These are phyloP conservation scores for Cryptosporidium tyzzeri DNA, from an alignment of 169 alveolate genomes.

Conservation along the genomic window DNA sequence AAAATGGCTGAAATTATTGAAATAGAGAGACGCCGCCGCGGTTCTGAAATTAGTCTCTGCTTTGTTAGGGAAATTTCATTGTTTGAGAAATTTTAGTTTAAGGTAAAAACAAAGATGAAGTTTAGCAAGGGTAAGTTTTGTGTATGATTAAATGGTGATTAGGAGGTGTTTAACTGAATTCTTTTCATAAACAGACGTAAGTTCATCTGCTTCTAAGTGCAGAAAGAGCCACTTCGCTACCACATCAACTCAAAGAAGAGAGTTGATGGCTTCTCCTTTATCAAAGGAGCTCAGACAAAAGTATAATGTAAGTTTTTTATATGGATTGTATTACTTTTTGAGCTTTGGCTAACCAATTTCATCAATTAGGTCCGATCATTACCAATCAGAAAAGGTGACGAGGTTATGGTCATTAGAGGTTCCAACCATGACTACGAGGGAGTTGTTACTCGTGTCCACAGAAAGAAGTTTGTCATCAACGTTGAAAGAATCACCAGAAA, in stretches of 20 bases:
- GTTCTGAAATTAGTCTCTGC: constrained; percentile 18
- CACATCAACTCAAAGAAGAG: constrained; percentile 96
- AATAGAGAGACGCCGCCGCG: constrained; percentile 74
- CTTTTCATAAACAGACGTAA: constrained; percentile 78
- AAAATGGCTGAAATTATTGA: background rate
- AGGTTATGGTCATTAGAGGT: constrained; percentile 97
- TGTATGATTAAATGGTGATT: background rate
- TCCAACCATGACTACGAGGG: constrained; percentile 97
- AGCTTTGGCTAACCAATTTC: constrained; percentile 2
- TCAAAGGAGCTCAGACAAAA: constrained; percentile 95
- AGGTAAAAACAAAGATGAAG: constrained; percentile 51
- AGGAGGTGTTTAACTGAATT: background rate
- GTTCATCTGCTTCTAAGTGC: constrained; percentile 93
- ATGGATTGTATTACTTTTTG: background rate
- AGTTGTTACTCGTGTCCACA: constrained; percentile 96
- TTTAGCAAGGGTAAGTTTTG: constrained; percentile 66
- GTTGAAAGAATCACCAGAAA: constrained; percentile 96
- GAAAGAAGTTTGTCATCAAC: constrained; percentile 96
- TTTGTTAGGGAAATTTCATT: background rate
- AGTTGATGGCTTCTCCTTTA: constrained; percentile 96
- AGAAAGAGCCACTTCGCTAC: constrained; percentile 99
- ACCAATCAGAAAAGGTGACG: constrained; percentile 98
- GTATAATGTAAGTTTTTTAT: constrained; percentile 89
- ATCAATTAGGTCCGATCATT: constrained; percentile 90
- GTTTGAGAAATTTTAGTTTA: background rate